These are phyloP conservation scores for Penicillium sp. DNA, from an alignment of 2,329 filamentous ascomycete genomes.

Conservation along the genomic window DNA sequence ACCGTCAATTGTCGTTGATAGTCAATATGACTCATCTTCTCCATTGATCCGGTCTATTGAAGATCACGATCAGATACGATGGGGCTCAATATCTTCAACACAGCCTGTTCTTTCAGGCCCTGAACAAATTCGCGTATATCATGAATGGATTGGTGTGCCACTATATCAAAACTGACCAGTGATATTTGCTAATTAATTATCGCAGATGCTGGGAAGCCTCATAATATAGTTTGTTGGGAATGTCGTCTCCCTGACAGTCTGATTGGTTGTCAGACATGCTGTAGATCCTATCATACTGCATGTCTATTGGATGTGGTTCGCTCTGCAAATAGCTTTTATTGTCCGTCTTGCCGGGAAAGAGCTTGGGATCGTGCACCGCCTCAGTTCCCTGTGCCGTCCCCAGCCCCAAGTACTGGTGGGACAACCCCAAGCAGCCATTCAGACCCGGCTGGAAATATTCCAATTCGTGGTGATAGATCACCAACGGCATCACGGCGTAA, in stretches of 20 bases:
- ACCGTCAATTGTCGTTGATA: not conserved
- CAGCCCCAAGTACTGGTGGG: conserved; percentile 11
- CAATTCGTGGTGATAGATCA: not conserved
- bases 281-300: conserved; percentile 30
- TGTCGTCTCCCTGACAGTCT: conserved; percentile 28
- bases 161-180: too few species aligned
- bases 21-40: not conserved
- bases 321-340: conserved; percentile 22
- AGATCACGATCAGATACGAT: conserved; percentile 1
- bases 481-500: not conserved
- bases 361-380: conserved; percentile 25
- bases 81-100: conserved; percentile 9
- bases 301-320: conserved; percentile 19
- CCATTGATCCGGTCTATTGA: conserved; percentile 10
- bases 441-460: not conserved
- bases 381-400: conserved; percentile 2
- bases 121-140: conserved; percentile 27
- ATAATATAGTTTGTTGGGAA: conserved; percentile 31
- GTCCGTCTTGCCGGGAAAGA: conserved; percentile 26
- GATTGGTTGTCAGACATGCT: conserved; percentile 31
- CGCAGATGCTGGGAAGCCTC: conserved; percentile 29
- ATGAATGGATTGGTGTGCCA: conserved; percentile 31
- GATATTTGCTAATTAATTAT: conserved; percentile 5
- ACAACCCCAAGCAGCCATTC: conserved; percentile 9
- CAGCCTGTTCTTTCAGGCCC: conserved; percentile 11